Base-by-base conservation (phyloP, 345 rosid species). In the Limnanthes douglasii region DNA sequence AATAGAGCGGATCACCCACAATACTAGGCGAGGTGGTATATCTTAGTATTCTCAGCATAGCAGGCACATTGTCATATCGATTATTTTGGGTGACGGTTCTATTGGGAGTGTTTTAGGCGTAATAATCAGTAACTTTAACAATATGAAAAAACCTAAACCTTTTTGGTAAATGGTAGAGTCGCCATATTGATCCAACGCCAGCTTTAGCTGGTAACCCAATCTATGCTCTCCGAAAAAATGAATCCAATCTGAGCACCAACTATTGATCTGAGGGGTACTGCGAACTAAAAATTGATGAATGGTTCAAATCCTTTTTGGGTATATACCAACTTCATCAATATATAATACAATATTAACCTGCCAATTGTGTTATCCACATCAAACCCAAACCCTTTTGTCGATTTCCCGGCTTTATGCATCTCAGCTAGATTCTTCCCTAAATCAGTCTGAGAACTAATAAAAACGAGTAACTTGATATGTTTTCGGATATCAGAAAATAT, bases 301-400 rank as follows among this genome's bases (percentile, higher is more conserved):
- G n/a, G 24, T 7, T 10, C 12, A 1, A 1, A 2, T 28, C 21
- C 30, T 44, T 42, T 24, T 34, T 14, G 2, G 30, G 13, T 38
- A 5, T 2, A 32, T 8, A 37, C 5, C 11, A 42, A 36, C 31
- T 34, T 22, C 34, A 10, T 8, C 21, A 0, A n/a, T n/a, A n/a
- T n/a, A 8, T 13, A n/a, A 31, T 32, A 36, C 31, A 11, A 4
- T 18, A 11, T 0, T 7, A 31, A 82, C 97, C 97, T 88, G 53
- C 97, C 97, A 62, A 88, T 64, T 28, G 95, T 88, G 63, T 88
- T 88, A 26, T 83, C 75, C 20, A 83, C 90, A 29, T 77, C 75
- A 49, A 88, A 88, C 13, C 97, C 95, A 32, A 76, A 88, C 34
- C 97, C 95, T 39, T 76, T 79, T 2, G 55, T 57, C 5, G 95